Evolutionary conservation across 371 early-diverging fungal genomes (phyloP).

Genomic region (Saksenaea oblongispora): DNA sequence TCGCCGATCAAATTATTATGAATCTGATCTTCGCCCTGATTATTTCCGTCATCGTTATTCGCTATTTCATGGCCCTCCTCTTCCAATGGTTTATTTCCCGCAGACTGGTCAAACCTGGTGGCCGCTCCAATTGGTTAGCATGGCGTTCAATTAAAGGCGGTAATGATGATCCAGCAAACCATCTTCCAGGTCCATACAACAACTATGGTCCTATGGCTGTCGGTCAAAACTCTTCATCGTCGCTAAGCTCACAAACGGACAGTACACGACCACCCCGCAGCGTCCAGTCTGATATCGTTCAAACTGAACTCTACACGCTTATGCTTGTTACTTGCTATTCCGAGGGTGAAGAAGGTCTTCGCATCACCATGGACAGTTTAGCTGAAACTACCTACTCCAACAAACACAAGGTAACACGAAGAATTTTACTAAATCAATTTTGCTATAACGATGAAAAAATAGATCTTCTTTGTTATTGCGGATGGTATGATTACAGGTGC

Average conservation of each 20-base stretch:
- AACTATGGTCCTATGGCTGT: slow-evolving; percentile 37
- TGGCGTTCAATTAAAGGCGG: slow-evolving; percentile 55
- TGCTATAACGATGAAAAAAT: too few species aligned
- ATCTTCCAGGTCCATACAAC: slow-evolving; percentile 47
- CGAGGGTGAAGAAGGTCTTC: slow-evolving; percentile 76
- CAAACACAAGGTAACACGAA: slow-evolving; percentile 51
- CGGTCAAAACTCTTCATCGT: slow-evolving; percentile 22
- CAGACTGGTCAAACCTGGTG: slow-evolving; percentile 48
- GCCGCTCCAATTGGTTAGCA: slow-evolving; percentile 49
- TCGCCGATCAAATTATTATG: slow-evolving; percentile 55
- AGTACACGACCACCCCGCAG: slow-evolving; percentile 21
- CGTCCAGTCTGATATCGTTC: slow-evolving; percentile 36
- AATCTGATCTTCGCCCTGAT: slow-evolving; percentile 48
- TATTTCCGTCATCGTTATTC: slow-evolving; percentile 44
- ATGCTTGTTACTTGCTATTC: slow-evolving; percentile 78
- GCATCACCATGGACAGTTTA: slow-evolving; percentile 83
- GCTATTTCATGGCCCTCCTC: slow-evolving; percentile 60
- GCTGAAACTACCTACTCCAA: slow-evolving; percentile 66
- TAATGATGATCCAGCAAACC: slow-evolving; percentile 51
- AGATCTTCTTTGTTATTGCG: slow-evolving; percentile 47
- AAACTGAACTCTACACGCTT: slow-evolving; percentile 51
- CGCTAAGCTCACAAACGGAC: slow-evolving; percentile 18
- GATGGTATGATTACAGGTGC: slow-evolving; percentile 53
- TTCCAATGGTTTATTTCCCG: slow-evolving; percentile 63
- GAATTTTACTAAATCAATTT: too few species aligned